These are phyloP conservation scores for Boletus tomentosulus DNA, from an alignment of 768 basidiomycete genomes.

Conservation along the genomic window DNA sequence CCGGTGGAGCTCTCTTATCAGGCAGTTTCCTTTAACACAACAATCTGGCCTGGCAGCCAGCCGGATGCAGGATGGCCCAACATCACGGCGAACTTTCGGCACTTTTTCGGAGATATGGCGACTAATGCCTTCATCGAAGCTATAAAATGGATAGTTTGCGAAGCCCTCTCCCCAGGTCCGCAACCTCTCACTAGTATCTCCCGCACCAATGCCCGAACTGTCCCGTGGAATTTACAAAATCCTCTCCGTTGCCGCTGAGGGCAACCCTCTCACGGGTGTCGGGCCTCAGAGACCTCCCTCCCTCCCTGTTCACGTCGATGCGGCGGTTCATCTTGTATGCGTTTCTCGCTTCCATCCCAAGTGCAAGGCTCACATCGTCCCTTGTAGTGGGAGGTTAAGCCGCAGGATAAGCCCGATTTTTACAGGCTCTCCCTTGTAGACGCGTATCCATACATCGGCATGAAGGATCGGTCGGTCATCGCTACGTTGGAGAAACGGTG, in stretches of 20 bases:
- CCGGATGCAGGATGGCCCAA: not conserved
- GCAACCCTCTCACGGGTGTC: not conserved
- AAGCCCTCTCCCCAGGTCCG: too few species aligned
- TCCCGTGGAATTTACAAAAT: not conserved
- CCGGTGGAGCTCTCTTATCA: too few species aligned
- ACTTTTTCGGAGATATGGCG: not conserved
- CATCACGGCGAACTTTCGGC: too few species aligned
- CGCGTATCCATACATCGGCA: not conserved
- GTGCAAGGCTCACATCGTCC: not conserved
- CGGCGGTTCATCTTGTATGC: not conserved
- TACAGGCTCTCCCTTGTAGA: not conserved
- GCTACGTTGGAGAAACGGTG: not conserved
- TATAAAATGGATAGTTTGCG: not conserved
- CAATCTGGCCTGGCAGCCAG: too few species aligned
- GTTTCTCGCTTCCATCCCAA: not conserved
- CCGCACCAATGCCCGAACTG: not conserved
- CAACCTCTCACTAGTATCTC: not conserved
- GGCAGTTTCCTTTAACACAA: not conserved
- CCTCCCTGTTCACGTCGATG: not conserved
- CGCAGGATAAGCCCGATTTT: not conserved
- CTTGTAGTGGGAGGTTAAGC: not conserved
- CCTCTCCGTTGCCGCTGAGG: not conserved
- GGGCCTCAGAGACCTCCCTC: not conserved
- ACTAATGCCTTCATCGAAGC: not conserved
- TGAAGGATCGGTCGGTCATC: not conserved